Conservation (phyloP, 805 yeast species). For the Zygotorulaspora sp. region DNA sequence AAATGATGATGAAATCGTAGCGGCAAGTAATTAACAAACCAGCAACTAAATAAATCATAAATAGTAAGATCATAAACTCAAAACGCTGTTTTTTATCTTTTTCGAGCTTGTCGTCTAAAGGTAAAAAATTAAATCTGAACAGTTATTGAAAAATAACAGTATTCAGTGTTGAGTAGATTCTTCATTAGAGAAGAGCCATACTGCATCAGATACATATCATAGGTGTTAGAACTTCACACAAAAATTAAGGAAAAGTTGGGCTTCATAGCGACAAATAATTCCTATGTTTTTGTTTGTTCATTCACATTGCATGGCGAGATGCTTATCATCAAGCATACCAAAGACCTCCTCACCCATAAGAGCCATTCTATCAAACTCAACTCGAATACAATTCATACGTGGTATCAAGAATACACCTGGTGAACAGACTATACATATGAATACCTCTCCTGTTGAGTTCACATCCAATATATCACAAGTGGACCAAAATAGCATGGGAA, state of each 20-base stretch:
- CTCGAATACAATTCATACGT: slow-evolving; percentile 7
- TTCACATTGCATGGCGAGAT: slow-evolving; percentile 2
- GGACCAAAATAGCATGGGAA: slow-evolving; percentile 12
- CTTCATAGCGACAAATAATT: too few species aligned
- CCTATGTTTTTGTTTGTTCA: slow-evolving; percentile 1
- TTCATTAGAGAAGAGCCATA: too few species aligned
- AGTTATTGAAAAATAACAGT: too few species aligned
- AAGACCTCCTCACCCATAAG: slow-evolving; percentile 1
- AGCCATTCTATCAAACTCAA: not conserved
- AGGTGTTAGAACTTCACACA: too few species aligned
- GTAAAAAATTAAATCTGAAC: slow-evolving; percentile 1
- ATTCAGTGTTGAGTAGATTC: too few species aligned
- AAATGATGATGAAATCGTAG: slow-evolving; percentile 27
- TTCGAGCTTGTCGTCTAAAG: not conserved
- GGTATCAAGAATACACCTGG: slow-evolving; percentile 8
- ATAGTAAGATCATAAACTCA: too few species aligned
- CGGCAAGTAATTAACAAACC: slow-evolving; percentile 6
- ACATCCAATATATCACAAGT: slow-evolving; percentile 31
- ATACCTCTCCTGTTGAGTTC: slow-evolving; percentile 38
- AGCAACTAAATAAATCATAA: not conserved
- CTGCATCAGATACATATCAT: too few species aligned
- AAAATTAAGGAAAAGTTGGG: too few species aligned
- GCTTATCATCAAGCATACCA: slow-evolving; percentile 5
- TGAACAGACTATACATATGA: slow-evolving; percentile 19
- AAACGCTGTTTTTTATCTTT: not conserved